phyloP scores from a whole-genome alignment of 805 yeast genomes.

The Starmerella stellata region DNA sequence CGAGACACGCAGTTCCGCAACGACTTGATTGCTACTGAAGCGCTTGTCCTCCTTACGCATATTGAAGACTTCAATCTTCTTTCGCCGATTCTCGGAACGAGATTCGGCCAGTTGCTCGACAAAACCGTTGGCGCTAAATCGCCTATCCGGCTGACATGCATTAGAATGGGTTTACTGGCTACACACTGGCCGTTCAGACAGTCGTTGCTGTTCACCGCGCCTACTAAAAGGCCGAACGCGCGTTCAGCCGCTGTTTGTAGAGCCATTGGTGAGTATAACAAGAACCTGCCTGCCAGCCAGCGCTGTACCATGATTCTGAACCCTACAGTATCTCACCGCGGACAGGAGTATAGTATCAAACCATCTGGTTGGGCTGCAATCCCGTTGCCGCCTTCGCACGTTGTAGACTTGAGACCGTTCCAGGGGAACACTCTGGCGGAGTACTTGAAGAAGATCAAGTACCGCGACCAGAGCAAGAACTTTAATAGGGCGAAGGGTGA shows the following conservation, averaged over 20 bases:
- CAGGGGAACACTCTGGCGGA: slow-evolving; percentile 22
- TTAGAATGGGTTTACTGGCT: slow-evolving; percentile 28
- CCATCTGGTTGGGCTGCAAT: slow-evolving; percentile 27
- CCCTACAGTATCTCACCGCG: slow-evolving; percentile 25
- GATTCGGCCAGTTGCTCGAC: slow-evolving; percentile 19
- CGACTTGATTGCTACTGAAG: slow-evolving; percentile 27
- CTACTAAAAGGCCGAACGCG: slow-evolving; percentile 27
- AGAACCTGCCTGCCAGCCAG: slow-evolving; percentile 17
- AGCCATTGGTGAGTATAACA: slow-evolving; percentile 26
- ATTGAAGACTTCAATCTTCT: slow-evolving; percentile 27
- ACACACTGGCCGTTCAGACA: slow-evolving; percentile 32
- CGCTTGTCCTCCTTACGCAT: slow-evolving; percentile 26
- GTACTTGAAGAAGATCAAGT: slow-evolving; percentile 28
- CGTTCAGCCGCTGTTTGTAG: slow-evolving; percentile 27
- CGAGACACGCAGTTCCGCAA: slow-evolving; percentile 21
- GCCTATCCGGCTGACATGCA: slow-evolving; percentile 21
- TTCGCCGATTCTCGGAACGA: slow-evolving; percentile 18
- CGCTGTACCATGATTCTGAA: slow-evolving; percentile 26
- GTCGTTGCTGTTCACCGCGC: slow-evolving; percentile 26
- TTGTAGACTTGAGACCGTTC: slow-evolving; percentile 27
- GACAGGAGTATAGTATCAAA: slow-evolving; percentile 22
- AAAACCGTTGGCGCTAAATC: slow-evolving; percentile 23
- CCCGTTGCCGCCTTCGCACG: slow-evolving; percentile 27
- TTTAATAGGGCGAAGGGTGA: slow-evolving; percentile 25
- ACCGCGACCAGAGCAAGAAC: slow-evolving; percentile 25